Evolutionary conservation across 1,284 basidiomycete genomes (phyloP).

Genomic region (Sphagnurus paluster): DNA sequence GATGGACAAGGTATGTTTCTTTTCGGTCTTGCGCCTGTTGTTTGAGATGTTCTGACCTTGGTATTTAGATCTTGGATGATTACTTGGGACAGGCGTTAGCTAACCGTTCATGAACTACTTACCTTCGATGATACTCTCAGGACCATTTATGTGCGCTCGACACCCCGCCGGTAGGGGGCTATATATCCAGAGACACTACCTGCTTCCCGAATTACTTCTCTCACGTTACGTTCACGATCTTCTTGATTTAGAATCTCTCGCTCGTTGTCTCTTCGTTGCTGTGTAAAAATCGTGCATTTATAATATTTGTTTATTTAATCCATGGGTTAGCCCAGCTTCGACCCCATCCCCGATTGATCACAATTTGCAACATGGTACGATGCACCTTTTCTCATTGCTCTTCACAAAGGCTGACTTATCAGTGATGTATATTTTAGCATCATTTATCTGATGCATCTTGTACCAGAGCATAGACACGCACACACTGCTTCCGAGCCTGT

Average conservation of each 20-base stretch:
- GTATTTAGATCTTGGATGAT: constrained; percentile 17
- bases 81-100: constrained; percentile 13
- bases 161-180: constrained; percentile 6
- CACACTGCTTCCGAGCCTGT: too few species aligned
- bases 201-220: too few species aligned
- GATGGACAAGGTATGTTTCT: constrained; percentile 64
- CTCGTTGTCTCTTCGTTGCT: not conserved
- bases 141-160: not conserved
- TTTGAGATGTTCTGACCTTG: constrained; percentile 2
- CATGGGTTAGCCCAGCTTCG: too few species aligned
- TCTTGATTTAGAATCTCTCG: not conserved
- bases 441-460: too few species aligned
- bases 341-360: too few species aligned
- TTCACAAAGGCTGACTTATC: too few species aligned
- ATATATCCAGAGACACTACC: constrained; percentile 1
- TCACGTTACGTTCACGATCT: not conserved
- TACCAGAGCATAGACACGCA: too few species aligned
- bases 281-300: not conserved
- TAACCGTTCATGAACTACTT: constrained; percentile 2
- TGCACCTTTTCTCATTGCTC: too few species aligned
- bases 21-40: not conserved
- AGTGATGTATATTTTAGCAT: too few species aligned
- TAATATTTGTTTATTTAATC: not conserved
- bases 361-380: too few species aligned
- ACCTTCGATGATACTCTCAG: not conserved